These are phyloP conservation scores for Clarireedia paspali DNA, from an alignment of 2,329 filamentous ascomycete species.

Conservation along the genomic window DNA sequence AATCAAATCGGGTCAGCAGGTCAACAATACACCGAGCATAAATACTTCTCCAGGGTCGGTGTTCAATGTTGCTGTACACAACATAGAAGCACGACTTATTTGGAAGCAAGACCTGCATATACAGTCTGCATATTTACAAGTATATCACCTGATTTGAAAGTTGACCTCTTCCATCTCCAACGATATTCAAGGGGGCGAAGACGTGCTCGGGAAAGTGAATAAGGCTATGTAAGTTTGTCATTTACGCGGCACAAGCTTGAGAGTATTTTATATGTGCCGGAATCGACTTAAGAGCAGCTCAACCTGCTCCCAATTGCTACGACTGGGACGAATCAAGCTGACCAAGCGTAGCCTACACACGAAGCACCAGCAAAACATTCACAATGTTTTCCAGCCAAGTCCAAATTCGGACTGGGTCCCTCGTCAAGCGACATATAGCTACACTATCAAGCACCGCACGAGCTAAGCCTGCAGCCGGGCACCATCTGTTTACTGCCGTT, in stretches of 20 bases:
- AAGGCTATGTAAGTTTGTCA: conserved; percentile 3
- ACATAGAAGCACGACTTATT: conserved; percentile 8
- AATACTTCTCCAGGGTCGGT: conserved; percentile 3
- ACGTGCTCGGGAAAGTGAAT: conserved; percentile 1
- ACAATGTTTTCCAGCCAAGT: too few relatives aligned
- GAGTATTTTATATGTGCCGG: neutral
- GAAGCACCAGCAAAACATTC: neutral
- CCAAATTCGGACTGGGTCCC: neutral
- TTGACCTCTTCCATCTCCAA: neutral
- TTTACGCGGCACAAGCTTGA: conserved; percentile 6
- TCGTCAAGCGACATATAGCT: neutral
- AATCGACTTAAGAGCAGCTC: neutral
- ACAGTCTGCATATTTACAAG: neutral
- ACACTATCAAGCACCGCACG: neutral
- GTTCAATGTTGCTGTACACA: neutral
- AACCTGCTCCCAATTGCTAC: neutral
- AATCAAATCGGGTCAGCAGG: conserved; percentile 7
- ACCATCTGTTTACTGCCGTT: neutral
- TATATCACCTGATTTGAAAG: conserved; percentile 9
- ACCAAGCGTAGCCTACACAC: neutral
- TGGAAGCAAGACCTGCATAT: conserved; percentile 9
- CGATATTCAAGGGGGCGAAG: neutral
- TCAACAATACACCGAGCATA: conserved; percentile 5
- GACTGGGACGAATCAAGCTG: neutral
- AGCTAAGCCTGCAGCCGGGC: neutral